Conservation (phyloP, 805 yeast genomes). For the Wickerhamomyces chaumierensis region DNA sequence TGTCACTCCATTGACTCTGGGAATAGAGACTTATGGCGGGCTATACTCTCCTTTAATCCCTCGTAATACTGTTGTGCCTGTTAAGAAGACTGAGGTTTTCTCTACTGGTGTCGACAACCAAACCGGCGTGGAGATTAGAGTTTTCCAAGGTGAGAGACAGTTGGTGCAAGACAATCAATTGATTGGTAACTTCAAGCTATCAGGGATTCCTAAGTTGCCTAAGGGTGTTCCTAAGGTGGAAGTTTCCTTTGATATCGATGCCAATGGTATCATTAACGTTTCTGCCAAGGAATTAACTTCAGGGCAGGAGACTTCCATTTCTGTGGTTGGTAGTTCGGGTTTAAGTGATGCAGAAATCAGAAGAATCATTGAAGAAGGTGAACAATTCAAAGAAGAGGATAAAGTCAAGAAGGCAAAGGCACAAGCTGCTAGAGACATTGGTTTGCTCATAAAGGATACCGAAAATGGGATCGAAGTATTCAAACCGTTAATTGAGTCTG, state of each 20-base stretch:
- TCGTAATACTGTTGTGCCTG: slow-evolving; percentile 69
- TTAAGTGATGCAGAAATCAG: slow-evolving; percentile 59
- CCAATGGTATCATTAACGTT: slow-evolving; percentile 75
- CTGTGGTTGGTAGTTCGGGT: slow-evolving; percentile 61
- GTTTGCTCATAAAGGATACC: slow-evolving; percentile 74
- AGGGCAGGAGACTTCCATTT: slow-evolving; percentile 65
- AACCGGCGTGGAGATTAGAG: slow-evolving; percentile 72
- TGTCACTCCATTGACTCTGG: slow-evolving; percentile 74
- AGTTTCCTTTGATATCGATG: slow-evolving; percentile 71
- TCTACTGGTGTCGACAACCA: slow-evolving; percentile 81
- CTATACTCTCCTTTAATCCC: slow-evolving; percentile 71
- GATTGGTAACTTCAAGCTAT: slow-evolving; percentile 62
- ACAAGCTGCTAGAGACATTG: slow-evolving; percentile 71
- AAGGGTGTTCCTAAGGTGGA: slow-evolving; percentile 75
- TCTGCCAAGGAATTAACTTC: slow-evolving; percentile 73
- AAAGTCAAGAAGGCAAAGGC: slow-evolving; percentile 46
- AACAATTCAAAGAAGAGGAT: slow-evolving; percentile 48
- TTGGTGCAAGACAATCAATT: slow-evolving; percentile 67
- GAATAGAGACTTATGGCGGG: slow-evolving; percentile 81
- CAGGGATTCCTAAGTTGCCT: slow-evolving; percentile 65
- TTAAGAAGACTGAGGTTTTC: slow-evolving; percentile 60
- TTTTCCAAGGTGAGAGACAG: slow-evolving; percentile 74
- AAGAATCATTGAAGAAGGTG: slow-evolving; percentile 55
- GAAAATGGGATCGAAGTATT: slow-evolving; percentile 76
- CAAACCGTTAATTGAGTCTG: slow-evolving; percentile 33